Base-by-base conservation (phyloP, 2,329 filamentous ascomycete species). In the Stagonosporopsis chrysanthemi region DNA sequence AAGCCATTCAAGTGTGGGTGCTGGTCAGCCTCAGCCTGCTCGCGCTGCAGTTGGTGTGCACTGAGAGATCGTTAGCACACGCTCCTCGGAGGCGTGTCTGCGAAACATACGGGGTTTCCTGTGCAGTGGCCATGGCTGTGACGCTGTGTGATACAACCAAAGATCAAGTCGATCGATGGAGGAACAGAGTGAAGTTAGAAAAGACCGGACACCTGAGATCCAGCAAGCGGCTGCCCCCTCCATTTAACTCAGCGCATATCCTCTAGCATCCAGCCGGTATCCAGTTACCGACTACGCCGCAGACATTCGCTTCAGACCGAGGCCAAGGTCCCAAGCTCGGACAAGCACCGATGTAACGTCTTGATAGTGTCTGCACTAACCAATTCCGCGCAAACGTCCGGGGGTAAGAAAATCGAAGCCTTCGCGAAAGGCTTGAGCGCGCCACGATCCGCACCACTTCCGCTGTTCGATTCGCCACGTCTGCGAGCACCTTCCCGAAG, bases 291-390 rank as follows among this genome's bases (percentile, higher is more conserved):
- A 58, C 54, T 51, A 44, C 35, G 60, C 53, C 43, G 28, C 33
- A 36, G 61, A 55, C 48, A 46, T 55, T 64, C 41, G 65, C 58
- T 56, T 53, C 50, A 56, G 48, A 57, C 31, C 45, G 44, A 51
- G 56, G 60, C 52, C 63, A 68, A 47, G 51, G 38, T 26, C 51
- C 38, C 28, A 47, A 71, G 58, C 60, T 66, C 45, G 48, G 52
- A 63, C 63, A 69, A 70, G 67, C 67, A 66, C 36, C 68, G 66
- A 72, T 72, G 68, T 71, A 71, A 72, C 70, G 61, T 70, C 59
- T 67, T 69, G 65, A 68, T 69, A 64, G 58, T 47, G 42, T 31
- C 29, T 8, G 38, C 14, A 49, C 55, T 62, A 66, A 48, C 63
- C 58, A 17, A 4, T 63, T 58, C 2, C 15, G 48, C 19, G 26